Percentiles rank a stretch among this genome's conserved stretches.
phyloP scores from a whole-genome alignment of 192 early-diverging fungal species.

The Pilaira anomala region DNA sequence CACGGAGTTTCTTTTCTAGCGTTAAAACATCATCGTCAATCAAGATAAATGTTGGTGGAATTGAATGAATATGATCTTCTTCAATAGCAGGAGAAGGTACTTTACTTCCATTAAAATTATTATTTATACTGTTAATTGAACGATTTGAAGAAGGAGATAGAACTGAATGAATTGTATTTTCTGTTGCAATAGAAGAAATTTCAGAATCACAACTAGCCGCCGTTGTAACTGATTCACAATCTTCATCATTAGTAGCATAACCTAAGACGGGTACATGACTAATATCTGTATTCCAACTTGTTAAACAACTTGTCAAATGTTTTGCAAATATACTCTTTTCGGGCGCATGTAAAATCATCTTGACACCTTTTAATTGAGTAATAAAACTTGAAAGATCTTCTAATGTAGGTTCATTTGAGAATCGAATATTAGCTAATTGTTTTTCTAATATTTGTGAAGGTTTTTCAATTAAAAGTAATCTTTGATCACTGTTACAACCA shows the following conservation, averaged over 20 bases:
- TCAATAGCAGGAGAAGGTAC: conserved; percentile 20
- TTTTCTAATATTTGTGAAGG: conserved; percentile 22
- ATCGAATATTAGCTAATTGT: conserved; percentile 28
- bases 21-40: conserved; percentile 57
- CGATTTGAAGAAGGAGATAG: not conserved
- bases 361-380: conserved; percentile 40
- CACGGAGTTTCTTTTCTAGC: conserved; percentile 43
- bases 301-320: conserved; percentile 49
- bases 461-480: conserved; percentile 7
- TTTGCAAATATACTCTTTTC: conserved; percentile 53
- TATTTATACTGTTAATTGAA: not conserved
- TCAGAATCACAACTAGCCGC: not conserved
- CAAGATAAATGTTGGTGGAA: conserved; percentile 48
- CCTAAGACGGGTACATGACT: conserved; percentile 35
- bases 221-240: not conserved
- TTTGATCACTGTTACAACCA: conserved; percentile 8
- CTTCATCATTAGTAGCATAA: not conserved
- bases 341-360: conserved; percentile 42
- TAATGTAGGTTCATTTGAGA: conserved; percentile 53
- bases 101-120: not conserved
- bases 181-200: not conserved
- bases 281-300: conserved; percentile 49
- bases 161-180: not conserved
- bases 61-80: conserved; percentile 22
- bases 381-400: conserved; percentile 45